A percentile compares a stretch with the other conserved stretches of the same genome.
Evolutionary conservation across 1,139 yeast genomes (phyloP).

Genomic region (Eremothecium coryli): DNA sequence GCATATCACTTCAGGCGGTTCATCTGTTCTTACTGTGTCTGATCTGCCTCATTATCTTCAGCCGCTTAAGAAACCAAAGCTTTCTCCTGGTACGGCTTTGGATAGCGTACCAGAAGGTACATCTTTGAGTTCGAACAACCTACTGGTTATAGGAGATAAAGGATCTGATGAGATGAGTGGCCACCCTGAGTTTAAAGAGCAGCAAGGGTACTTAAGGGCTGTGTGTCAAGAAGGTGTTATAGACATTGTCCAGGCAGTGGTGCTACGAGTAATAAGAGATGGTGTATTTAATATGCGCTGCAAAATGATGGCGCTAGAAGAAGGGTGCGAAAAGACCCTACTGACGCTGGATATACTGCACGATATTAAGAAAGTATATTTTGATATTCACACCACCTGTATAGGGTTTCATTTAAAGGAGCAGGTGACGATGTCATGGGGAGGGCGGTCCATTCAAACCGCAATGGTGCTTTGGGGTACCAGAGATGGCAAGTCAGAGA

Average conservation of each 20-base stretch:
- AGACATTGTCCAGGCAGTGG: not conserved
- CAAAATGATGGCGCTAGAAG: too few species aligned
- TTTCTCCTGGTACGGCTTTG: not conserved
- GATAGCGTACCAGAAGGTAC: not conserved
- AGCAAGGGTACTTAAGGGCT: not conserved
- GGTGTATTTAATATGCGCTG: not conserved
- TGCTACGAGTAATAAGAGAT: not conserved
- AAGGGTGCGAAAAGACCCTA: not conserved
- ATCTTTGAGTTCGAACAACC: not conserved
- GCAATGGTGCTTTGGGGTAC: constrained; percentile 2
- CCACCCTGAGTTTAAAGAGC: not conserved
- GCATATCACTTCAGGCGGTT: not conserved
- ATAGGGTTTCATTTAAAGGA: not conserved
- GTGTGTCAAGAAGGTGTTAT: not conserved
- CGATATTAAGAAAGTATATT: constrained; percentile 1
- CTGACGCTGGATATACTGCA: not conserved
- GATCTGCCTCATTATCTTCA: not conserved
- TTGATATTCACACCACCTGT: constrained; percentile 5
- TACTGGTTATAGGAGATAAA: not conserved
- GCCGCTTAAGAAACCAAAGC: not conserved
- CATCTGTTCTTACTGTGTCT: not conserved
- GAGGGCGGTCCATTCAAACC: not conserved
- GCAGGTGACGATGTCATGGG: not conserved
- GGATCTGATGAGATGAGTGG: not conserved
- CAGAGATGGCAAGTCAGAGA: constrained; percentile 1